Base-by-base conservation (phyloP, 495 filamentous ascomycete genomes). In the Penicillium angulare region DNA sequence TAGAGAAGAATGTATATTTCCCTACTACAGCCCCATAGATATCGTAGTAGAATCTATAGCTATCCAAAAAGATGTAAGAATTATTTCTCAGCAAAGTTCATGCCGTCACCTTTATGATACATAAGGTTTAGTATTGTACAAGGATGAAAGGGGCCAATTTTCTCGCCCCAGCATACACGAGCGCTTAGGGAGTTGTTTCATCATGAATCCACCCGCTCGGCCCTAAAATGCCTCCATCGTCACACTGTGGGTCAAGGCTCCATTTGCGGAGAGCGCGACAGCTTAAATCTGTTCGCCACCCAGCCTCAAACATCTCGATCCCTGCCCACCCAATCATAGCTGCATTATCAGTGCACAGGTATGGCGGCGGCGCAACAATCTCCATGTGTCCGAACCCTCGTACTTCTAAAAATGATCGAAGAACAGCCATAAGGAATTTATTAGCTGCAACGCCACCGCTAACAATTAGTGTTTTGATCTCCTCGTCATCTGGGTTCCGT, bases 271-370 rank as follows among this genome's bases (percentile, higher is more conserved):
- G 46, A 6, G 87, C 76, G 27, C 77, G 61, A 41, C 83, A 76
- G 18, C 68, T 73, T 22, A 92, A 56, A 17, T 77, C 75, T 15
- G 81, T 86, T 41, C 71, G 66, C 78, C 81, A 92, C 0, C 92
- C 91, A 3, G 77, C 81, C 64, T 90, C 83, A 50, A 77, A 97
- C 90, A 97, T 95, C 74, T 96, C 92, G 46, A 90, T 78, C 0
- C 87, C 93, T 5, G 92, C 79, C 93, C 93, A 98, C 1, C 87
- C 92, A 57, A 97, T 90, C 93, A 97, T 98, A n/a, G 90, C 90
- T 13, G 92, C 93, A 72, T 97, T 97, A 62, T 98, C 93, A 0
- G 89, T 96, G 57, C 93, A 96, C 53, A 92, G 73, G 39, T 74
- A 70, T 17, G 78, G 61, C 3, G 93, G 93, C 17, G 93, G 93